Conservation (phyloP, 371 early-diverging fungal genomes). For the Circinella minor region DNA sequence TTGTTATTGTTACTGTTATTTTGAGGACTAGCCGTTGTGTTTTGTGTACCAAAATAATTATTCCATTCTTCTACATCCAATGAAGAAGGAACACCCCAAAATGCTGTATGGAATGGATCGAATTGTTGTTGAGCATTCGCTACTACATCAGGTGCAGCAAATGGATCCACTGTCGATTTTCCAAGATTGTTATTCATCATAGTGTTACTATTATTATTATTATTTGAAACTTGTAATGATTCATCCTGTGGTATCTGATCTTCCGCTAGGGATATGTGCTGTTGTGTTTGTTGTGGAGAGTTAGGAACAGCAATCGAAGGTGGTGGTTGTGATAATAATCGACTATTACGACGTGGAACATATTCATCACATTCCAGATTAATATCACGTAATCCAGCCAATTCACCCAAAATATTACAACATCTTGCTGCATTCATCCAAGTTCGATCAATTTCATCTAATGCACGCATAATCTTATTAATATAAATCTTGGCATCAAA, state of each 20-base stretch:
- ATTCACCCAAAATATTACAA: conserved; percentile 48
- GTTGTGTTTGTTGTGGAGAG: conserved; percentile 17
- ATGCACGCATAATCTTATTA: conserved; percentile 37
- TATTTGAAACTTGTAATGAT: neutral
- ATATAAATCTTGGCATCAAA: conserved; percentile 39
- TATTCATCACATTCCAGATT: conserved; percentile 24
- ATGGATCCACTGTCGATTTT: conserved; percentile 39
- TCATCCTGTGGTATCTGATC: neutral
- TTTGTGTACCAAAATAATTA: conserved; percentile 25
- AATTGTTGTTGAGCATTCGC: conserved; percentile 22
- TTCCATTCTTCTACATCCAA: conserved; percentile 32
- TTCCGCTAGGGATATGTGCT: neutral
- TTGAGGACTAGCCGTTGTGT: conserved; percentile 36
- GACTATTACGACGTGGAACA: conserved; percentile 14
- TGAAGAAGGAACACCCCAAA: conserved; percentile 31
- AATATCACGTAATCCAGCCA: conserved; percentile 46
- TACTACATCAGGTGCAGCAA: conserved; percentile 45
- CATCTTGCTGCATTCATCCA: conserved; percentile 44
- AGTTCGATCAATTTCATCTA: conserved; percentile 41
- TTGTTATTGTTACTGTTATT: conserved; percentile 24
- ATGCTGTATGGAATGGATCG: conserved; percentile 26
- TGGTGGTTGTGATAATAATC: conserved; percentile 7
- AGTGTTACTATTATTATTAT: neutral
- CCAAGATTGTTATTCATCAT: neutral
- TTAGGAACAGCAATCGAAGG: conserved; percentile 22